phyloP scores from a whole-genome alignment of 192 early-diverging fungal species.

The Podila clonocystis region DNA sequence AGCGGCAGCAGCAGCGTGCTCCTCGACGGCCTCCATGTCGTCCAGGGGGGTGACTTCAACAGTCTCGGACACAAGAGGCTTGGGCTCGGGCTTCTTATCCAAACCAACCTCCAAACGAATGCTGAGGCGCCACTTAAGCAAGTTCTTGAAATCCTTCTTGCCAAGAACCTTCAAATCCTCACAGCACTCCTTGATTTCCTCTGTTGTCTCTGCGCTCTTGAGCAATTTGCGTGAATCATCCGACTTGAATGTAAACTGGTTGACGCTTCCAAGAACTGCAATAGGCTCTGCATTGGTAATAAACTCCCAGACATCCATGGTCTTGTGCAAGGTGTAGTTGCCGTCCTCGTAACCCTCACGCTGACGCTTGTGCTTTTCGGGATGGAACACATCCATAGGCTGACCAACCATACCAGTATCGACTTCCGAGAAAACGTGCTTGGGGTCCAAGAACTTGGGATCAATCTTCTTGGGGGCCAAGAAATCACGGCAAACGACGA shows the following conservation, averaged over 20 bases:
- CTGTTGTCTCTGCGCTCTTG: conserved; percentile 71
- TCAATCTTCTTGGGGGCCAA: conserved; percentile 96
- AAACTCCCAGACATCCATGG: conserved; percentile 81
- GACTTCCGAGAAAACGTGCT: conserved; percentile 94
- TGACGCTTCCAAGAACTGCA: conserved; percentile 78
- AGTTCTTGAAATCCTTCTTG: conserved; percentile 90
- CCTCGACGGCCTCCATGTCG: conserved; percentile 67
- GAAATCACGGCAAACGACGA: conserved; percentile 95
- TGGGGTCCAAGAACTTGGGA: conserved; percentile 90
- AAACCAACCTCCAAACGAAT: conserved; percentile 70
- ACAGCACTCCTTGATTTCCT: conserved; percentile 83
- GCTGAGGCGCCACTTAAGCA: conserved; percentile 89
- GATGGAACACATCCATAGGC: conserved; percentile 85
- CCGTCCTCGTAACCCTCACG: conserved; percentile 98
- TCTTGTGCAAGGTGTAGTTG: conserved; percentile 89
- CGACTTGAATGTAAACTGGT: conserved; percentile 77
- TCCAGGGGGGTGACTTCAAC: conserved; percentile 60
- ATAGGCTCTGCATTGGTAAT: conserved; percentile 83
- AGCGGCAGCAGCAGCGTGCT: conserved; percentile 45
- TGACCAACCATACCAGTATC: conserved; percentile 64
- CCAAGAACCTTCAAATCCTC: conserved; percentile 93
- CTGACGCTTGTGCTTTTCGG: conserved; percentile 91
- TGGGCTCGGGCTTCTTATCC: conserved; percentile 61
- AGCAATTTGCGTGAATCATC: conserved; percentile 67
- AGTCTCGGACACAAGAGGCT: conserved; percentile 44